These are phyloP conservation scores for Gymnopus androsaceus DNA, from an alignment of 1,284 basidiomycete species.

Conservation along the genomic window DNA sequence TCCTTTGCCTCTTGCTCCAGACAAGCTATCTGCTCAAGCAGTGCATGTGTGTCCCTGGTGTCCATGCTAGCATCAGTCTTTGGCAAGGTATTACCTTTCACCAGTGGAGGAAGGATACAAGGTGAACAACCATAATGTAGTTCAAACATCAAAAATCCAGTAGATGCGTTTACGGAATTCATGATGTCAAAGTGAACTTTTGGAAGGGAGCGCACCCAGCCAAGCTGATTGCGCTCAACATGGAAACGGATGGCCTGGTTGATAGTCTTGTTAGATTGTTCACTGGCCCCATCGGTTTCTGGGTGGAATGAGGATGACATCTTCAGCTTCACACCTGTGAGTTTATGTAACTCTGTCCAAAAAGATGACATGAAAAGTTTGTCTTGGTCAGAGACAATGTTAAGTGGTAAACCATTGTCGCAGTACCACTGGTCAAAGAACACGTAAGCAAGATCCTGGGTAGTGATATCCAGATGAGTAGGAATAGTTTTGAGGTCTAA, in stretches of 20 bases:
- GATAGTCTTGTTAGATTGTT: slow-evolving; percentile 38
- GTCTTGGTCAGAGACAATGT: too few relatives aligned
- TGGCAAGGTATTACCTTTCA: too few relatives aligned
- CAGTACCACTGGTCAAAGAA: slow-evolving; percentile 42
- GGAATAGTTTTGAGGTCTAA: slow-evolving; percentile 37
- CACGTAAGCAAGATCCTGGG: slow-evolving; percentile 32
- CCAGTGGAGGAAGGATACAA: slow-evolving; percentile 26
- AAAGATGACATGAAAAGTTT: slow-evolving; percentile 29
- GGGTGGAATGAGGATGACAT: slow-evolving; percentile 42
- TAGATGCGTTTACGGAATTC: slow-evolving; percentile 35
- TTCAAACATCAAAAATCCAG: slow-evolving; percentile 38
- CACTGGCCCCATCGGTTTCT: slow-evolving; percentile 33
- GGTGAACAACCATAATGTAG: slow-evolving; percentile 28
- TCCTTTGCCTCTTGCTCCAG: too few relatives aligned
- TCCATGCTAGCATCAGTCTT: too few relatives aligned
- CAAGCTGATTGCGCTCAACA: slow-evolving; percentile 40
- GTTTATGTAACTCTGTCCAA: slow-evolving; percentile 26
- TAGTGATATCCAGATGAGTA: slow-evolving; percentile 26
- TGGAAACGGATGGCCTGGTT: slow-evolving; percentile 38
- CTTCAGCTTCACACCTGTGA: slow-evolving; percentile 32
- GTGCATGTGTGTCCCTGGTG: too few relatives aligned
- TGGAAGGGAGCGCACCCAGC: slow-evolving; percentile 42
- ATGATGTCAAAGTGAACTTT: slow-evolving; percentile 41
- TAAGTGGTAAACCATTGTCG: slow-evolving; percentile 36
- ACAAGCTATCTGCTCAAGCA: too few relatives aligned